A percentile compares a stretch with the other conserved stretches of the same genome.
Evolutionary conservation across 768 basidiomycete genomes (phyloP).

Genomic region (Clitopilus passeckerianus): DNA sequence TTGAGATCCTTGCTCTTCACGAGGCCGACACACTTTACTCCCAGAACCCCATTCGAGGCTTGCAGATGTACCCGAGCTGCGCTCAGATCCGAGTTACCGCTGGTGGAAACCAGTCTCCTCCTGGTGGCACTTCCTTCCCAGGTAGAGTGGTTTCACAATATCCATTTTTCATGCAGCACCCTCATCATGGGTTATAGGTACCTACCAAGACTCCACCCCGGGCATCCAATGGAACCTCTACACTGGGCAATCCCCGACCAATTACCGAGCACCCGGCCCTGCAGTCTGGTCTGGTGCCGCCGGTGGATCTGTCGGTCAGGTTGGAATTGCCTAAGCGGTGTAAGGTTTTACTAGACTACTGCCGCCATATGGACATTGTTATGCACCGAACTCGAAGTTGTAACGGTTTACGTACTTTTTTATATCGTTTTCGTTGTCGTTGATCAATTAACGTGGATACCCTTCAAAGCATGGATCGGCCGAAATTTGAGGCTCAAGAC

Average conservation of each 20-base stretch:
- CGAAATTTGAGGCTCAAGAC: no score
- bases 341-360: no score
- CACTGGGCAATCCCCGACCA: slow-evolving; percentile 10
- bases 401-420: no score
- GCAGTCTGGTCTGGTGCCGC: slow-evolving; percentile 24
- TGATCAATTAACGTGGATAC: no score
- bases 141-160: slow-evolving; percentile 9
- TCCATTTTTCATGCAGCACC: no score
- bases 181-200: slow-evolving; percentile 6
- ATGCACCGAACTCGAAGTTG: no score
- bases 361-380: no score
- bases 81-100: slow-evolving; percentile 39
- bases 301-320: slow-evolving; percentile 19
- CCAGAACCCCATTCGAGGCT: slow-evolving; percentile 32
- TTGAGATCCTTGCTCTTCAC: slow-evolving; percentile 28
- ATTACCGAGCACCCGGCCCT: slow-evolving; percentile 25
- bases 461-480: no score
- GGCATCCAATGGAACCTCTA: slow-evolving; percentile 29
- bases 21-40: slow-evolving; percentile 25
- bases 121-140: slow-evolving; percentile 23
- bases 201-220: slow-evolving; percentile 23
- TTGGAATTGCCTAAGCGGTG: slow-evolving; percentile 9
- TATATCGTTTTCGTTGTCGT: no score
- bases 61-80: slow-evolving; percentile 47
- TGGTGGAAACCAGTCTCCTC: slow-evolving; percentile 17